phyloP scores from a whole-genome alignment of 495 filamentous ascomycete species.

The Penicillium alfredii region DNA sequence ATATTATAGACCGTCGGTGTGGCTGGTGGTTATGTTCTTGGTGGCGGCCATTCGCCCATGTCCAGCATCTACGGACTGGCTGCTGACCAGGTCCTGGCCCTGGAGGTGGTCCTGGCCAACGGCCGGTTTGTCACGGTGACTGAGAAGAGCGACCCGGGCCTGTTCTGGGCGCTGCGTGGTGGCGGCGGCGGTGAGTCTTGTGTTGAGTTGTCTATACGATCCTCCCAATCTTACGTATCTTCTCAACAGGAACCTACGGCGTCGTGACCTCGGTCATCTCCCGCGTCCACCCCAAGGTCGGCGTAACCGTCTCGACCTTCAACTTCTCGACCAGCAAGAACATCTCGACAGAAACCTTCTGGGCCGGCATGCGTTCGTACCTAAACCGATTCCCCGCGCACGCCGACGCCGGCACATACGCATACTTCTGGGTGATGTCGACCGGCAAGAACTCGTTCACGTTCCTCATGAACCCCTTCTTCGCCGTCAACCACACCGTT shows the following conservation, averaged over 20 bases:
- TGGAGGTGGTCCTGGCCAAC: constrained; percentile 51
- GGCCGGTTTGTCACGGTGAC: constrained; percentile 49
- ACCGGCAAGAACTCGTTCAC: constrained; percentile 12
- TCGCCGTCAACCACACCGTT: constrained; percentile 45
- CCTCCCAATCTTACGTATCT: background rate
- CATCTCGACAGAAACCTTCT: constrained; percentile 41
- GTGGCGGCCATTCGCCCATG: constrained; percentile 45
- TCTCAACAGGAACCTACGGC: constrained; percentile 37
- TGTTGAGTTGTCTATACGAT: background rate
- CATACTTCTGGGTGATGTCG: constrained; percentile 39
- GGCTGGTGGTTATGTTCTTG: constrained; percentile 38
- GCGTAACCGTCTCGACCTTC: constrained; percentile 36
- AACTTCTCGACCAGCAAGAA: constrained; percentile 29
- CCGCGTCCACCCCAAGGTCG: constrained; percentile 37
- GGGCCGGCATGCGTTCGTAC: constrained; percentile 43
- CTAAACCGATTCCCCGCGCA: constrained; percentile 41
- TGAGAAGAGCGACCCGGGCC: constrained; percentile 45
- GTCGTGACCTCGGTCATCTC: constrained; percentile 47
- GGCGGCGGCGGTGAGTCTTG: constrained; percentile 21
- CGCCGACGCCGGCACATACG: constrained; percentile 48
- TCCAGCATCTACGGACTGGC: constrained; percentile 47
- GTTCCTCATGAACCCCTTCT: constrained; percentile 36
- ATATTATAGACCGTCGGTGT: constrained; percentile 37
- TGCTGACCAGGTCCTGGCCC: constrained; percentile 44
- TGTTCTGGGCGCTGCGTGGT: constrained; percentile 52